phyloP scores from a whole-genome alignment of 768 basidiomycete species.

The Calocera cornea region DNA sequence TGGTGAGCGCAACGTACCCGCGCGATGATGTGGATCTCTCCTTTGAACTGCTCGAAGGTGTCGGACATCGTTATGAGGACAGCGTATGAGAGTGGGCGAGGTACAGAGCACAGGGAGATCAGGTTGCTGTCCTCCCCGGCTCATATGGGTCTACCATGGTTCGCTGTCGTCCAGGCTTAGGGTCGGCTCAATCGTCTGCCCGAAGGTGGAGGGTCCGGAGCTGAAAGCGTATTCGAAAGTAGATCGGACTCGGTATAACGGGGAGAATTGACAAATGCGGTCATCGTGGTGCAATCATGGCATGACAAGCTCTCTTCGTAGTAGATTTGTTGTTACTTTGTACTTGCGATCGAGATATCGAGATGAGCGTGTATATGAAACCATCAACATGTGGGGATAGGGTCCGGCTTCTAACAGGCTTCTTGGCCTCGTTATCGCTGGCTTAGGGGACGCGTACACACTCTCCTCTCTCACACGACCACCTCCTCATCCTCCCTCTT shows the following conservation, averaged over 20 bases:
- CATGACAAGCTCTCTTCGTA: too few relatives aligned
- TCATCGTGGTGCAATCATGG: too few relatives aligned
- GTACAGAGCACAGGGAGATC: too few relatives aligned
- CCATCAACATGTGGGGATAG: background rate
- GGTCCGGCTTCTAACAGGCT: background rate
- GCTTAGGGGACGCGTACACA: background rate
- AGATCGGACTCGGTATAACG: too few relatives aligned
- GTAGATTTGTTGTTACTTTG: too few relatives aligned
- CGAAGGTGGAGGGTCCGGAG: background rate
- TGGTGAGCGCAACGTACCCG: background rate
- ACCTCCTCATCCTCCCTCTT: background rate
- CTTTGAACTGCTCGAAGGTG: background rate
- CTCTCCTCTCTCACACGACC: constrained; percentile 5
- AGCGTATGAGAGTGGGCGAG: background rate
- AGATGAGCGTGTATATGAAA: too few relatives aligned
- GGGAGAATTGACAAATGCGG: too few relatives aligned
- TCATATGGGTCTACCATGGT: background rate
- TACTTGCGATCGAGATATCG: too few relatives aligned
- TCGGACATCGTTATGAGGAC: background rate
- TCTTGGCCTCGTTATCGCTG: background rate
- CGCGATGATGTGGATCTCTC: background rate
- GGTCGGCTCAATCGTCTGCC: background rate
- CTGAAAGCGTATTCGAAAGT: too few relatives aligned
- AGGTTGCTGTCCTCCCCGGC: background rate
- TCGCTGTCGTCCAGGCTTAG: background rate